These are phyloP conservation scores for Salix caprea DNA, from an alignment of 345 rosid genomes.

Conservation along the genomic window DNA sequence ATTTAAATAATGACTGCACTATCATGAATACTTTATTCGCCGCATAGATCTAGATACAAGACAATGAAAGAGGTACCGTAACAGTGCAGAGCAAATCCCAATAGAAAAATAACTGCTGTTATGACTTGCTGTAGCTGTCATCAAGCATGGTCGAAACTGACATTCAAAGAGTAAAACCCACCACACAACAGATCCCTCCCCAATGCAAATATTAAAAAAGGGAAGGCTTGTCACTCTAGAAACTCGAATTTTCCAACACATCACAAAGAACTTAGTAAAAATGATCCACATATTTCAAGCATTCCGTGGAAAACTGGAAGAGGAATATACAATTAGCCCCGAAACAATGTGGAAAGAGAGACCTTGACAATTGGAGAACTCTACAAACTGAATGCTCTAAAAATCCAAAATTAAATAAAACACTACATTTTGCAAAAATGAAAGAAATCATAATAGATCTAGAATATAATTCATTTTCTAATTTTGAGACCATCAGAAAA, in stretches of 20 bases:
- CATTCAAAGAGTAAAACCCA: not conserved
- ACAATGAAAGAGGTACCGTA: not conserved
- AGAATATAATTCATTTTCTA: not conserved
- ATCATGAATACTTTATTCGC: not conserved
- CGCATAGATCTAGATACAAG: not conserved
- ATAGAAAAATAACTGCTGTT: not conserved
- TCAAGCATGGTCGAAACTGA: not conserved
- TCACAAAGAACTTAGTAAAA: not conserved
- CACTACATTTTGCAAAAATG: not conserved
- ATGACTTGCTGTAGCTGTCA: not conserved
- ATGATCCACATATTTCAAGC: not conserved
- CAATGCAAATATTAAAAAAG: not conserved
- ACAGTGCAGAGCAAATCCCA: not conserved
- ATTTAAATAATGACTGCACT: not conserved
- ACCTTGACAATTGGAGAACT: not conserved
- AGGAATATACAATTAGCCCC: not conserved
- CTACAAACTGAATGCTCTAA: not conserved
- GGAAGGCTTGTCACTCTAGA: not conserved
- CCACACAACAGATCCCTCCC: not conserved
- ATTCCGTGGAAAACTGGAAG: not conserved
- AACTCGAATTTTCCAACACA: not conserved
- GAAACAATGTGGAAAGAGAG: not conserved
- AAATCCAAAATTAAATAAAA: not conserved
- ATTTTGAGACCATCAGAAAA: not conserved
- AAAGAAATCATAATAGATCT: not conserved